Evolutionary conservation across 169 alveolate genomes (phyloP), one percentile per base, ranked within the genome.

Genomic region (Fabrea salina): DNA sequence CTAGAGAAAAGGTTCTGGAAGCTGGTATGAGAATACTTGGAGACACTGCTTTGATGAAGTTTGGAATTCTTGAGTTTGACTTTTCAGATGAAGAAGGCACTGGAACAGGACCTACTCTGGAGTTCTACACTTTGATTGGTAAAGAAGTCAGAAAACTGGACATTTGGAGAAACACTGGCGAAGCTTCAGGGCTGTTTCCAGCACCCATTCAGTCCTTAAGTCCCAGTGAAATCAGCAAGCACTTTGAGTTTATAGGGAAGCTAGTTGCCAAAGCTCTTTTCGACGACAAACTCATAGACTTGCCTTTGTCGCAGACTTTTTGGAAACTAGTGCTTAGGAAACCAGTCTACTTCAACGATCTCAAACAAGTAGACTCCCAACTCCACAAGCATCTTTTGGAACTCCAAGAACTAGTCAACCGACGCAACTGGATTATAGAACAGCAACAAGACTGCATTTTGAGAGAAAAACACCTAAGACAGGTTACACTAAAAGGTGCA

Each of bases 21-120:
- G 67, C 82, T 39, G 88, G 87, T 4, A 47, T 85, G 35, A 82
- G 78, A 64, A 30, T 83, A 11, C 27, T 85, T 11, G 77, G 80
- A 58, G 75, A 85, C 67, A 11, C 67, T 11, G 66, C 58, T 22
- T 40, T 72, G 8, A 82, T 88, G 11, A 85, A 82, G 37, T 83
- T 82, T 58, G 74, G 88, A 33, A 86, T 88, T 6, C 71, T 90
- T 51, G 95, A 90, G 78, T 67, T 90, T 43, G 90, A 86, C 50
- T 90, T 59, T 68, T 57, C 50, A 59, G 90, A 82, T 27, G 95
- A 90, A 79, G 89, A 76, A 40, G 95, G 95, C 6, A 90, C 90
- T 61, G 95, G 95, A 6, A 71, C 85, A 25, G 95, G 95, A 0
- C 95, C 95, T 0, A 90, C 95, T 35, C 90, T 90, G 4, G 95